Evolutionary conservation across 805 yeast genomes (phyloP).

Genomic region (Barnettozyma vustinii): DNA sequence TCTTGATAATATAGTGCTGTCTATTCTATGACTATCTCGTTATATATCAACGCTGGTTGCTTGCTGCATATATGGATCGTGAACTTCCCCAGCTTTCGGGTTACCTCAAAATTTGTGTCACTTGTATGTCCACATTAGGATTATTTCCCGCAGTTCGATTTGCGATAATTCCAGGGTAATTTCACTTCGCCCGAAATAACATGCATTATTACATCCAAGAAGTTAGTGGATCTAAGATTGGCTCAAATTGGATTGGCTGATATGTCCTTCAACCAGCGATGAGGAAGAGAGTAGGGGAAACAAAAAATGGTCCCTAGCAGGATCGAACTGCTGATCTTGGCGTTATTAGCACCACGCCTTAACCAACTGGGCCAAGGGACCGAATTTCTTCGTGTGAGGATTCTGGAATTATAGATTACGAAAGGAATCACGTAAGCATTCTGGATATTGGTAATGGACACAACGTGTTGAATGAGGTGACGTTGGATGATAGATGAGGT

Average conservation of each 20-base stretch:
- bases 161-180: not conserved
- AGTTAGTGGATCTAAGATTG: no score
- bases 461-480: no score
- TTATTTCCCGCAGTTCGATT: not conserved
- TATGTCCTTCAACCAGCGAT: no score
- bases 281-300: not conserved
- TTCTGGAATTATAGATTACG: no score
- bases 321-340: constrained; percentile 79
- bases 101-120: not conserved
- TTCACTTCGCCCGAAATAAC: not conserved
- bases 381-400: no score
- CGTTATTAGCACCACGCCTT: constrained; percentile 54
- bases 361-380: constrained; percentile 58
- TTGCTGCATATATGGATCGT: no score
- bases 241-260: no score
- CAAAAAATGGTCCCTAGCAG: constrained; percentile 66
- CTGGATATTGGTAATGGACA: no score
- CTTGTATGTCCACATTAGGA: not conserved
- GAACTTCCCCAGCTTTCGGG: not conserved
- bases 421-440: no score
- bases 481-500: no score
- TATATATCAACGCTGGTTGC: not conserved
- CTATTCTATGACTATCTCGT: no score
- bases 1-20: not conserved
- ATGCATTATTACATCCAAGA: no score